Base-by-base conservation (phyloP, 2,329 filamentous ascomycete genomes). In the Biscogniauxia sp. region DNA sequence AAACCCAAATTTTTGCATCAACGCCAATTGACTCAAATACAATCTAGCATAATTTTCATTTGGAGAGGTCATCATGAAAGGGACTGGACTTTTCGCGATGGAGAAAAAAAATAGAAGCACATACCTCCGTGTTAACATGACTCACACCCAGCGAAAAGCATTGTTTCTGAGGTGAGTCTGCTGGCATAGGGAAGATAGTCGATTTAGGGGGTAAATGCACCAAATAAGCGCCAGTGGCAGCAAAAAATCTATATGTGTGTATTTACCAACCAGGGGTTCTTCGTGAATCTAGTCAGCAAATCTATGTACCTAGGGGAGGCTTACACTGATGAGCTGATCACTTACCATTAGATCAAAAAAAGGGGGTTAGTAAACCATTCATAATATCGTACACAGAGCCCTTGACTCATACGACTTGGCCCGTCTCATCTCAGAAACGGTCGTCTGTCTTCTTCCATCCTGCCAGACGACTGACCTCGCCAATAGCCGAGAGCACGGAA, bases 401-500 rank as follows among this genome's bases (percentile, higher is more conserved):
- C 37, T 45, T 11, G 23, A 17, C 9, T 7, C 37, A 41, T 41
- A 41, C 3, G 13, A 59, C 57, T 41, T 58, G 32, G 53, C 56
- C 50, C 58, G 20, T 49, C n/a, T 45, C 5, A 19, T 32, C 28
- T 73, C 56, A 77, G 57, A 77, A 76, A 25, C 71, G 69, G 20
- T 78, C 73, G 20, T 77, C 75, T 9, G 75, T 70, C 58, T 74
- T 77, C 66, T 78, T 80, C 72, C 74, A 76, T 1, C 78, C 78
- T 45, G 75, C 73, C 60, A 76, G 65, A 15, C 73, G 71, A 23
- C 70, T 72, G 59, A 82, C 72, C 60, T 82, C 77, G 20, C 79
- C 79, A 61, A 89, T 82, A 13, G 76, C 77, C 0, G 81, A 81
- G 25, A 84, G 78, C 1, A 84, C 76, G 20, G 78, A 80, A 69